Conservation (phyloP, 352 stramenopile genomes). For the Globisporangium recalcitrans region DNA sequence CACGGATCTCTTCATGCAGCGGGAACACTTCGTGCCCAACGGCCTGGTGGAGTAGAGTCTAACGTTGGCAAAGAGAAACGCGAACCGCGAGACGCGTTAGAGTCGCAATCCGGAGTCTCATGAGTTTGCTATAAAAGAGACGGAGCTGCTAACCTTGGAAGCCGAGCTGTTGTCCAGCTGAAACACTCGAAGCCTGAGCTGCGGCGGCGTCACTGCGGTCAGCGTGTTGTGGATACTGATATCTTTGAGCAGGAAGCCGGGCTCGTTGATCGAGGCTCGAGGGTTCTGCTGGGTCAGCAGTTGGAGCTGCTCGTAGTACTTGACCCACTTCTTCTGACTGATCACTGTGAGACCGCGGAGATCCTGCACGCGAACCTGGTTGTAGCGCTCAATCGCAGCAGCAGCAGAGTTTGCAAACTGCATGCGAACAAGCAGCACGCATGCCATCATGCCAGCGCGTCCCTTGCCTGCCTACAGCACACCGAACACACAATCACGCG, state of each 20-base stretch:
- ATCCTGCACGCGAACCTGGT: slow-evolving; percentile 54
- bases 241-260: slow-evolving; percentile 6
- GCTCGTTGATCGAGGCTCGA: slow-evolving; percentile 1
- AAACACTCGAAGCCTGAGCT: slow-evolving; percentile 47
- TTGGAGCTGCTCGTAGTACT: slow-evolving; percentile 45
- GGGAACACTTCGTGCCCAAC: slow-evolving; percentile 45
- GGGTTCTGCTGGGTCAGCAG: neutral
- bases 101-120: neutral
- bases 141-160: slow-evolving; percentile 19
- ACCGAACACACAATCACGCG: neutral
- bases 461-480: slow-evolving; percentile 53
- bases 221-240: slow-evolving; percentile 14
- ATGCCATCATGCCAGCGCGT: slow-evolving; percentile 74
- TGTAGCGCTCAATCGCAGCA: slow-evolving; percentile 62
- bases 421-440: slow-evolving; percentile 70
- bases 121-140: too few relatives aligned
- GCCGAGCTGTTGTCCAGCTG: slow-evolving; percentile 22
- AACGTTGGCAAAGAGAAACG: neutral
- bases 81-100: neutral
- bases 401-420: slow-evolving; percentile 33
- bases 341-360: slow-evolving; percentile 53
- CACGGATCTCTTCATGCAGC: slow-evolving; percentile 35
- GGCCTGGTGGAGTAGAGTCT: slow-evolving; percentile 41
- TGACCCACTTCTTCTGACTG: slow-evolving; percentile 70
- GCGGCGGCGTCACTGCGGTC: slow-evolving; percentile 13